Base-by-base conservation (phyloP, 192 early-diverging fungal species). In the Haplosporangium gracile region DNA sequence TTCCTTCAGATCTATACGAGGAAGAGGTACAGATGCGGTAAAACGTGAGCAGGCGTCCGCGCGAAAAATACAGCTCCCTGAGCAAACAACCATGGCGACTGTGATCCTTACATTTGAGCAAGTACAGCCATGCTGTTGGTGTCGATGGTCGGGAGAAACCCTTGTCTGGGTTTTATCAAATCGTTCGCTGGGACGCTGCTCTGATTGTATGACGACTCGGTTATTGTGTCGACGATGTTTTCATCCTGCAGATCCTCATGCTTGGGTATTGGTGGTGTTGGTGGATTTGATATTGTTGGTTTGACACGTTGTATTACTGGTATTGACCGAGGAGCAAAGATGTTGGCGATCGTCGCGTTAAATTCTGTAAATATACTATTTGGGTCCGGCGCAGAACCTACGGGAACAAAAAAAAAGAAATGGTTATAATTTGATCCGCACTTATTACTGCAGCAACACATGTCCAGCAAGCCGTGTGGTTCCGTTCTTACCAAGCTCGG, bases 401-500 rank as follows among this genome's bases (percentile, higher is more conserved):
- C 16, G 63, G 55, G 26, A 7, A 13, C n/a, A 76, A 45, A 53
- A 8, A 9, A 22, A 36, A 26, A 49, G 7, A 18, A 57, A 24
- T 10, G 29, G 73, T 75, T 75, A 75, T 26, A 71, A 39, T 71
- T 42, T 71, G 70, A 36, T 71, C 40, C 70, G 40, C 70, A 71
- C 2, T 2, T 40, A 7, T 55, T 53, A 1, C 34, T 8, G 10
- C 26, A 47, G 15, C 26, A 47, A 16, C 40, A 2, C 60, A 65
- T 32, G 11, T 15, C 60, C 9, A 16, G 11, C n/a, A 65, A 65
- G 29, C 13, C 11, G 60, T 13, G 13, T 13, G 5, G 5, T 76
- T 34, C 53, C 8, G 16, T 32, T 8, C 68, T 11, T 88, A 92
- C 91, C 91, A 53, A 92, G 74, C 75, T 91, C 85, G 68, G 91